Evolutionary conservation across 306 rosid species (phyloP), one percentile per base, ranked within the genome.

Genomic region (Acmispon strigosus): DNA sequence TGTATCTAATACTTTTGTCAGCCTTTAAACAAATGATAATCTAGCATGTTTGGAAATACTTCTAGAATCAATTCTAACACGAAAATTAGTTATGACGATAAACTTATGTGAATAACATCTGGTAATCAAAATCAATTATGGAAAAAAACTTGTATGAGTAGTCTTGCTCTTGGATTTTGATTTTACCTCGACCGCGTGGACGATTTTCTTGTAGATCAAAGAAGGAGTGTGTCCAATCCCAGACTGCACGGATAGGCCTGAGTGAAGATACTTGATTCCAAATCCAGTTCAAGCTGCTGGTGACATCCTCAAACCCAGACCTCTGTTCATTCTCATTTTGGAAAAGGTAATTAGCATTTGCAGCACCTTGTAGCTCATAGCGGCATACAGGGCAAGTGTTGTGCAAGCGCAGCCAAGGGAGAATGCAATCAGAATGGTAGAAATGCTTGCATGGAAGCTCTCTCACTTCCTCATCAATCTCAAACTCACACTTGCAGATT

Each of bases 371-470:
- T 5, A 90, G 65, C 74, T 79, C 82, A 19, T 75, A 54, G 56
- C 89, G 91, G 51, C 94, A 88, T 7, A 90, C 83, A 2, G 98
- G 98, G 52, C 98, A 89, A 0, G 98, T 83, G 18, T 83, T 92
- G 52, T 84, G 96, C 37, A 84, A 51, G 0, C 61, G 61, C 32
- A 92, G 82, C 98, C 98, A 92, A 5, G 98, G 90, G 1, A 74
- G 52, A 37, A 92, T 72, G 57, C 98, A 92, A 14, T 83, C 88
- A 0, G 82, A 76, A 76, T 92, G 98, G 50, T 89, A 92, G 72
- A 89, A 79, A 76, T 92, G 98, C 19, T 62, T 83, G 82, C 98
- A 92, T 1, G 97, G 94, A 74, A 89, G 62, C 52, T 87, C 92
- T 15, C 65, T 84, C 43, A 71, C 89, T 69, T 87, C 89, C 39